Conservation (phyloP, 1,284 basidiomycete species). For the Pseudozyma hubeiensis region DNA sequence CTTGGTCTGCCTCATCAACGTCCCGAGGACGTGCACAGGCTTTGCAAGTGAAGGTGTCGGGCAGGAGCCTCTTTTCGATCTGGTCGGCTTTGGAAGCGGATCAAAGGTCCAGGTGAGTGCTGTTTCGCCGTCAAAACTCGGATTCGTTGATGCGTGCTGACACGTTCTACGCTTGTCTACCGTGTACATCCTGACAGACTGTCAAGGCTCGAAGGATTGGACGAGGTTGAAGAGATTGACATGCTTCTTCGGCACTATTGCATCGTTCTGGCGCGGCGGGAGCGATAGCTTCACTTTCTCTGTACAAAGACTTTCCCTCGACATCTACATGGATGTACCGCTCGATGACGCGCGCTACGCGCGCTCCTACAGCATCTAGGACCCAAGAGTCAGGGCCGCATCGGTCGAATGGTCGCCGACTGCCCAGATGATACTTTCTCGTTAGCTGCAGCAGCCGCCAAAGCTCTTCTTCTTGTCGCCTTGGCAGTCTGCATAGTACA, state of each 20-base stretch:
- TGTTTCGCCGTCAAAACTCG: neutral
- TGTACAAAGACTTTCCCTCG: too few species aligned
- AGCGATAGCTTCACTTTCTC: neutral
- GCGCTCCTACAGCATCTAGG: too few species aligned
- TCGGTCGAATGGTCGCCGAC: too few species aligned
- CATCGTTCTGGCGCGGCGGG: slow-evolving; percentile 29
- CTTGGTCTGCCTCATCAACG: slow-evolving; percentile 8
- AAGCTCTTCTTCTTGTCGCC: too few species aligned
- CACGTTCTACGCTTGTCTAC: neutral
- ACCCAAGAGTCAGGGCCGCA: too few species aligned
- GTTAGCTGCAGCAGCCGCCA: too few species aligned
- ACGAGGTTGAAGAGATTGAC: slow-evolving; percentile 68
- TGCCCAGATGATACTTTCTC: too few species aligned
- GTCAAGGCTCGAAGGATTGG: slow-evolving; percentile 62
- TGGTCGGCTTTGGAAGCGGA: slow-evolving; percentile 39
- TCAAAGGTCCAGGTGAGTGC: slow-evolving; percentile 46
- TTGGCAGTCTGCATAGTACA: too few species aligned
- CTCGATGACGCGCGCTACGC: too few species aligned
- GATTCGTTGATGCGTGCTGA: neutral
- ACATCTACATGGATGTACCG: too few species aligned
- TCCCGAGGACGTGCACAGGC: neutral
- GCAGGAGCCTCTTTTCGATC: slow-evolving; percentile 42
- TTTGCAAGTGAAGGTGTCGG: slow-evolving; percentile 3
- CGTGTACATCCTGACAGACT: slow-evolving; percentile 16
- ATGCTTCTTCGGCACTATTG: slow-evolving; percentile 67